Base-by-base conservation (phyloP, 768 basidiomycete species). In the Boletales sp. region DNA sequence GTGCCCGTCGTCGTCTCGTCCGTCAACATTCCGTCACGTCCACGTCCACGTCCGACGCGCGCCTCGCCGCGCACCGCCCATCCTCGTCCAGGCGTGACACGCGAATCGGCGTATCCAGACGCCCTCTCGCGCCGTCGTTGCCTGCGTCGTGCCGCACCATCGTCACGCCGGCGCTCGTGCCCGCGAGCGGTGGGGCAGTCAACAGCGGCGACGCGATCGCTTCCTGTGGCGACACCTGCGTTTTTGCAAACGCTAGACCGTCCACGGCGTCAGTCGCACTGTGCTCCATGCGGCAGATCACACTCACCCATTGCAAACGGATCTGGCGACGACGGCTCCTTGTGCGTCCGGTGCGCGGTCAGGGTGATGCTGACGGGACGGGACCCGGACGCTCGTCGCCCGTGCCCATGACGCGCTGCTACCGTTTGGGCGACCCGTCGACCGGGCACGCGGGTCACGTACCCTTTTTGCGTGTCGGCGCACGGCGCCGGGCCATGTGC, bases 281-380 rank as follows among this genome's bases (percentile, higher is more conserved):
- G n/a, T n/a, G n/a, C n/a, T n/a, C n/a, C n/a, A n/a, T n/a, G n/a
- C n/a, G n/a, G n/a, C n/a, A n/a, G n/a, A n/a, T n/a, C n/a, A n/a
- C 25, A 7, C 56, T 47, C 10, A 65, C 64, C 66, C 11, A 39
- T 46, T 13, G 63, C 52, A 46, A 65, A 65, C 15, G 57, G 54
- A 46, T 61, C 62, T 8, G 46, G 52, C n/a, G 55, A 48, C 0
- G 44, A 4, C 1, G 41, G 34, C 11, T 36, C 18, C 39, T 42
- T 48, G 21, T 36, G 31, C 45, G 39, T 52, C 19, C 33, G 28
- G 41, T 2, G 14, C 44, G 6, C n/a, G n/a, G n/a, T n/a, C 48
- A 9, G n/a, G 54, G 18, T 40, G 56, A 17, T 44, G 53, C 25
- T 38, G n/a, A n/a, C n/a, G n/a, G n/a, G 49, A 35, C 48, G 54